phyloP scores from a whole-genome alignment of 345 rosid genomes.

The Rhodomyrtus tomentosa region DNA sequence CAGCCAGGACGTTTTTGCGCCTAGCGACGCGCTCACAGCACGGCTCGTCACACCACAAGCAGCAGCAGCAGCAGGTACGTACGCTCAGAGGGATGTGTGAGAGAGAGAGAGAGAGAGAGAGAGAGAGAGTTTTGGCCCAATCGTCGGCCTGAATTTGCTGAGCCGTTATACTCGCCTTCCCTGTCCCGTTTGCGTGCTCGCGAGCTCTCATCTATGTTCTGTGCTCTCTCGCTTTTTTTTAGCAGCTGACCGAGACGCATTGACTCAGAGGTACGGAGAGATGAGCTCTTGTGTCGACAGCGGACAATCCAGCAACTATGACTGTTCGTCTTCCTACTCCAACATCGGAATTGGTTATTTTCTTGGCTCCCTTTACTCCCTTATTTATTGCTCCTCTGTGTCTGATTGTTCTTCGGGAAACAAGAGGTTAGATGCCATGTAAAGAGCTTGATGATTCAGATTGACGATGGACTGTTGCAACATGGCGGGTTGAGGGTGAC shows the following conservation, averaged over 20 bases:
- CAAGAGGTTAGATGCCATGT: not conserved
- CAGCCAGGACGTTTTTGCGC: not conserved
- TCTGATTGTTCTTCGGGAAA: too few species aligned
- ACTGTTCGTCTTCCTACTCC: not conserved
- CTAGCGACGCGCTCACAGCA: not conserved
- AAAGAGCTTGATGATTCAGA: not conserved
- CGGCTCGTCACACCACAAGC: not conserved
- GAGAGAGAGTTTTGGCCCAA: not conserved
- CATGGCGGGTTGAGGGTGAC: not conserved
- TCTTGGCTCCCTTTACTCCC: not conserved
- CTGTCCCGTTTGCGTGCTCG: not conserved
- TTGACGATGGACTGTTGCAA: not conserved
- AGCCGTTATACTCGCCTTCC: not conserved
- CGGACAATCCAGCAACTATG: not conserved
- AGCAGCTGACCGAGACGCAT: not conserved
- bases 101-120: not conserved
- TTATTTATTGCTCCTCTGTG: not conserved
- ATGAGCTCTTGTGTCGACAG: not conserved
- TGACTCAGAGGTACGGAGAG: not conserved
- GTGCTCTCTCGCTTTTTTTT: not conserved
- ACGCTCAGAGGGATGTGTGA: not conserved
- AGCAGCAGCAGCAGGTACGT: not conserved
- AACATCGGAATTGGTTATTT: not conserved
- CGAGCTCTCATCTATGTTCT: not conserved
- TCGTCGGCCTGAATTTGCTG: not conserved